Evolutionary conservation across 2,329 filamentous ascomycete species (phyloP).

Genomic region (Claviceps pazoutovae): DNA sequence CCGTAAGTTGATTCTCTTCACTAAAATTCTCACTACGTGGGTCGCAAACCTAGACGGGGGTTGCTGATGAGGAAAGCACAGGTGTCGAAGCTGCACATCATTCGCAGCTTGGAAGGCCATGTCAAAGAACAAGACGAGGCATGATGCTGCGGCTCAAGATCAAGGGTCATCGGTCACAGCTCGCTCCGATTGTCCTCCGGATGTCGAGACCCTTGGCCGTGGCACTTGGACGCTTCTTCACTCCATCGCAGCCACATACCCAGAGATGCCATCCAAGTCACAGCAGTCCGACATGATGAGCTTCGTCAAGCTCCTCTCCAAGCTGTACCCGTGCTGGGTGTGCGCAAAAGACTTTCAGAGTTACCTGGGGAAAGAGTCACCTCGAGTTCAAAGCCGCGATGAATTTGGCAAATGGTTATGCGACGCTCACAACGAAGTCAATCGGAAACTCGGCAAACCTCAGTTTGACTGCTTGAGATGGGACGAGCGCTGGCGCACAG

Average conservation of each 20-base stretch:
- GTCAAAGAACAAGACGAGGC: constrained; percentile 15
- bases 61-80: constrained; percentile 6
- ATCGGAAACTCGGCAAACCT: constrained; percentile 78
- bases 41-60: not conserved
- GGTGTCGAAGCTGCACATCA: constrained; percentile 21
- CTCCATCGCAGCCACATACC: constrained; percentile 79
- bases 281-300: constrained; percentile 64
- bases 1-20: constrained; percentile 43
- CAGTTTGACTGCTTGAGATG: constrained; percentile 80
- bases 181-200: constrained; percentile 66
- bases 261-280: constrained; percentile 46
- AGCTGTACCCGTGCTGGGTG: constrained; percentile 87
- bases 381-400: constrained; percentile 42
- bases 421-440: constrained; percentile 77
- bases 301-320: constrained; percentile 71
- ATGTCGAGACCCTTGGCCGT: constrained; percentile 76
- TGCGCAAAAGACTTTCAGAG: constrained; percentile 83
- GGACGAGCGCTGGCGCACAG: constrained; percentile 90
- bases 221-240: constrained; percentile 90
- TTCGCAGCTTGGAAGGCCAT: constrained; percentile 16
- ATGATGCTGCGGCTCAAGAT: constrained; percentile 7
- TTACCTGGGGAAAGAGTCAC: constrained; percentile 63
- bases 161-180: constrained; percentile 11
- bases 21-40: not conserved
- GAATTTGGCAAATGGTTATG: constrained; percentile 77